Evolutionary conservation across 2,329 filamentous ascomycete species (phyloP).

Genomic region (Penicillium sp.): DNA sequence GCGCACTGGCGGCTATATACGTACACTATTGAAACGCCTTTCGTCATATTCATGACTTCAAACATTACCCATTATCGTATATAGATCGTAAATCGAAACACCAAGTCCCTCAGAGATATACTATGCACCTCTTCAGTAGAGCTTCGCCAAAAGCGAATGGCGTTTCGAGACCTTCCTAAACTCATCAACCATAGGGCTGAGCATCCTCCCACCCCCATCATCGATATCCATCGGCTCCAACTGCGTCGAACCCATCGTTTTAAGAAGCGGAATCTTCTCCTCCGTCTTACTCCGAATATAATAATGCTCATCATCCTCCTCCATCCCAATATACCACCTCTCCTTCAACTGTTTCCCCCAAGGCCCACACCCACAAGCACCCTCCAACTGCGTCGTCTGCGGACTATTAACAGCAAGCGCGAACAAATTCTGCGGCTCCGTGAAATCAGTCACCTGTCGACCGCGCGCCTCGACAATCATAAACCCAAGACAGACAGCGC

Average conservation of each 20-base stretch:
- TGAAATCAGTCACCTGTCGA: constrained; percentile 72
- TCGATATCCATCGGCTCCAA: constrained; percentile 18
- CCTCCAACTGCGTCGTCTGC: constrained; percentile 50
- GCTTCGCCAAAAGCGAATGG: constrained; percentile 25
- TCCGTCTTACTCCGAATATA: constrained; percentile 45
- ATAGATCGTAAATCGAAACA: background rate
- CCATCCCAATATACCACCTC: constrained; percentile 45
- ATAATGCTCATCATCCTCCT: constrained; percentile 52
- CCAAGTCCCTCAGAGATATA: background rate
- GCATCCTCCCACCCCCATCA: constrained; percentile 12
- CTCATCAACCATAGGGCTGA: constrained; percentile 36
- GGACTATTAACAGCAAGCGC: constrained; percentile 66
- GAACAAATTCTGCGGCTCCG: constrained; percentile 73
- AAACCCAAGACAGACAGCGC: constrained; percentile 63
- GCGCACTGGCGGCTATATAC: too few relatives aligned
- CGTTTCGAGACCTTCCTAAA: constrained; percentile 32
- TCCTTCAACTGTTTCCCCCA: constrained; percentile 49
- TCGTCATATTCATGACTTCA: background rate
- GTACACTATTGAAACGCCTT: background rate
- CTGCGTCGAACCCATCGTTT: background rate
- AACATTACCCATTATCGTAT: background rate
- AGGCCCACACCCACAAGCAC: constrained; percentile 57
- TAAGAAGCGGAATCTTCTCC: constrained; percentile 10
- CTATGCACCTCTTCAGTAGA: constrained; percentile 18
- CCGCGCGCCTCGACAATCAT: constrained; percentile 53